These are phyloP conservation scores for Cladorrhinum samala DNA, from an alignment of 495 filamentous ascomycete species.

Conservation along the genomic window DNA sequence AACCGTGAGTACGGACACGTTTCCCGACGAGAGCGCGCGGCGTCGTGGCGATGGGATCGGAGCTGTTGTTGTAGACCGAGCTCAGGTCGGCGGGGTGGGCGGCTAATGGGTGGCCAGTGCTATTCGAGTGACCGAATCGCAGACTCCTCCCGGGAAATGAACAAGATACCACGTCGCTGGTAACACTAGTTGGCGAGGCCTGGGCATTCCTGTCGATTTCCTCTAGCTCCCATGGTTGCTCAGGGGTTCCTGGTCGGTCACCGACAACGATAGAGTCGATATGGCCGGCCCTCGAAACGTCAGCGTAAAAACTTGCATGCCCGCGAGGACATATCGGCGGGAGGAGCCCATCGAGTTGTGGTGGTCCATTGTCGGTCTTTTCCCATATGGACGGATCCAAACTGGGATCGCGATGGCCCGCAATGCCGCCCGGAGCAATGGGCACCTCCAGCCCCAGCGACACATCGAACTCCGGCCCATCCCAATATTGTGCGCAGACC, in stretches of 20 bases:
- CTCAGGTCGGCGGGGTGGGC: slow-evolving; percentile 60
- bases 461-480: slow-evolving; percentile 54
- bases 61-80: slow-evolving; percentile 34
- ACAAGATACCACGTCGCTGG: slow-evolving; percentile 68
- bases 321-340: slow-evolving; percentile 15
- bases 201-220: slow-evolving; percentile 26
- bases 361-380: slow-evolving; percentile 30
- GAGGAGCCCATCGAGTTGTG: slow-evolving; percentile 38
- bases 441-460: slow-evolving; percentile 57
- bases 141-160: slow-evolving; percentile 66
- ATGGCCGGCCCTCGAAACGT: slow-evolving; percentile 44
- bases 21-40: slow-evolving; percentile 49
- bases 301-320: slow-evolving; percentile 41
- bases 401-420: slow-evolving; percentile 49
- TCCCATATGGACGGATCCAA: slow-evolving; percentile 44
- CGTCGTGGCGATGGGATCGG: slow-evolving; percentile 44
- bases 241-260: slow-evolving; percentile 38
- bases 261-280: slow-evolving; percentile 37
- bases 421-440: slow-evolving; percentile 68
- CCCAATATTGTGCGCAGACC: slow-evolving; percentile 85
- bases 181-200: slow-evolving; percentile 46
- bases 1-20: slow-evolving; percentile 40
- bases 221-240: slow-evolving; percentile 19
- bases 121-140: slow-evolving; percentile 38
- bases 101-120: slow-evolving; percentile 39